Conservation (phyloP, 306 rosid species). For the Trifolium fragiferum region DNA sequence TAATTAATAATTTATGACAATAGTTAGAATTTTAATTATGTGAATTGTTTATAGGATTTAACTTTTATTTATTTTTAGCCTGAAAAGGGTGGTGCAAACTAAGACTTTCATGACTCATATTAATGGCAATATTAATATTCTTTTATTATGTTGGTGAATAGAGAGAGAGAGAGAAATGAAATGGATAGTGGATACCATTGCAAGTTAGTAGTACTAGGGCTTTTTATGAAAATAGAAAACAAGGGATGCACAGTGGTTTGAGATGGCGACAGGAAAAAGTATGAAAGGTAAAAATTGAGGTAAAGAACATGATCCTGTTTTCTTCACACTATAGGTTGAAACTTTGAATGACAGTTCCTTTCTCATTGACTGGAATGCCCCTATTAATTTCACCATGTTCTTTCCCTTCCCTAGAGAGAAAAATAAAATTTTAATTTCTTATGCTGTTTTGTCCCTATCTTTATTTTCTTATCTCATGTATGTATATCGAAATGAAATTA, state of each 20-base stretch:
- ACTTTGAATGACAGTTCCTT: conserved; percentile 75
- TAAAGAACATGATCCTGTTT: conserved; percentile 70
- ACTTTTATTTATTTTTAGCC: conserved; percentile 46
- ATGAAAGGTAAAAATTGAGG: conserved; percentile 52
- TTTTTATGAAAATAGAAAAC: conserved; percentile 49
- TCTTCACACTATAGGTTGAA: conserved; percentile 52
- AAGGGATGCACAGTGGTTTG: conserved; percentile 44
- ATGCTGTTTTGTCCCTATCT: conserved; percentile 42
- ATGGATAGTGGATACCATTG: not conserved
- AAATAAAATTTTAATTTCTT: conserved; percentile 46
- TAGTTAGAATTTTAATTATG: no score
- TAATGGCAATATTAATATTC: conserved; percentile 47
- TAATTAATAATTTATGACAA: no score
- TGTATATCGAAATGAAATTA: conserved; percentile 1
- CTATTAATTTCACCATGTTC: conserved; percentile 8
- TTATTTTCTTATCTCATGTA: not conserved
- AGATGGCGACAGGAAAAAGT: conserved; percentile 64
- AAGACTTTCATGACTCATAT: conserved; percentile 36
- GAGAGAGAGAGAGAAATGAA: conserved; percentile 21
- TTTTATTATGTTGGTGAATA: conserved; percentile 30
- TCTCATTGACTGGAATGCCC: conserved; percentile 58
- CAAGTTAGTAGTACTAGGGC: conserved; percentile 41
- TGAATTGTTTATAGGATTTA: not conserved
- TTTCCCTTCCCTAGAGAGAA: conserved; percentile 16
- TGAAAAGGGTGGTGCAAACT: conserved; percentile 60